Percentiles rank a stretch among this genome's conserved stretches.
These are phyloP conservation scores for Paralagenidium karlingii DNA, from an alignment of 352 stramenopile genomes.

Conservation along the genomic window DNA sequence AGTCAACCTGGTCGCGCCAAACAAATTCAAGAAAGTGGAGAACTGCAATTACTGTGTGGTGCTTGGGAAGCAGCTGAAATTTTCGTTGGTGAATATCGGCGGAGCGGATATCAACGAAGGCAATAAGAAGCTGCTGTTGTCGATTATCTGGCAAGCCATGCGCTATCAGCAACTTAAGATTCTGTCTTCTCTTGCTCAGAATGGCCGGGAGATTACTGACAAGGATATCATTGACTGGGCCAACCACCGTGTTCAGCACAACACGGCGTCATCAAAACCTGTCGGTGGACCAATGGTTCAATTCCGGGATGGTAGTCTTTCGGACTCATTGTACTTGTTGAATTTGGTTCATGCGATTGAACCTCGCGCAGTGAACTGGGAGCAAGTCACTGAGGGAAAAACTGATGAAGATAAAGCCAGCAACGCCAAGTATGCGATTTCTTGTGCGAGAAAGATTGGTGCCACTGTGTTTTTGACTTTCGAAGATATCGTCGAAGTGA, in stretches of 20 bases:
- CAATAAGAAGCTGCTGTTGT: conserved; percentile 89
- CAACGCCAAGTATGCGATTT: conserved; percentile 91
- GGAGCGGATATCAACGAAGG: conserved; percentile 87
- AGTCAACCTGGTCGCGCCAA: conserved; percentile 79
- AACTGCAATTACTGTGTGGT: conserved; percentile 87
- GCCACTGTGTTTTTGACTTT: conserved; percentile 87
- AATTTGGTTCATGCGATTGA: conserved; percentile 82
- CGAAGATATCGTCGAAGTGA: conserved; percentile 91
- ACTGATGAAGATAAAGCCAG: conserved; percentile 74
- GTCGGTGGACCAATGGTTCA: conserved; percentile 68
- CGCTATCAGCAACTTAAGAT: conserved; percentile 84
- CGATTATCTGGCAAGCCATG: conserved; percentile 92
- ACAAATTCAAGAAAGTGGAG: conserved; percentile 86
- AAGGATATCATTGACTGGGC: conserved; percentile 76
- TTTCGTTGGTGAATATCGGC: conserved; percentile 85
- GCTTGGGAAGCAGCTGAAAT: conserved; percentile 79
- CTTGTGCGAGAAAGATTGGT: conserved; percentile 87
- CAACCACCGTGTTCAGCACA: conserved; percentile 67
- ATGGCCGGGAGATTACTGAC: conserved; percentile 46
- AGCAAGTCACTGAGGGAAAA: conserved; percentile 48
- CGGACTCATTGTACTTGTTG: conserved; percentile 75
- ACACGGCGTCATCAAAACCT: conserved; percentile 23
- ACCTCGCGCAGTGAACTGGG: conserved; percentile 83
- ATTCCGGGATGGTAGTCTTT: conserved; percentile 74
- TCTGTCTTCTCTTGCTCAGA: conserved; percentile 39